Base-by-base conservation (phyloP, 169 alveolate species). In the Babesia bigemina region DNA sequence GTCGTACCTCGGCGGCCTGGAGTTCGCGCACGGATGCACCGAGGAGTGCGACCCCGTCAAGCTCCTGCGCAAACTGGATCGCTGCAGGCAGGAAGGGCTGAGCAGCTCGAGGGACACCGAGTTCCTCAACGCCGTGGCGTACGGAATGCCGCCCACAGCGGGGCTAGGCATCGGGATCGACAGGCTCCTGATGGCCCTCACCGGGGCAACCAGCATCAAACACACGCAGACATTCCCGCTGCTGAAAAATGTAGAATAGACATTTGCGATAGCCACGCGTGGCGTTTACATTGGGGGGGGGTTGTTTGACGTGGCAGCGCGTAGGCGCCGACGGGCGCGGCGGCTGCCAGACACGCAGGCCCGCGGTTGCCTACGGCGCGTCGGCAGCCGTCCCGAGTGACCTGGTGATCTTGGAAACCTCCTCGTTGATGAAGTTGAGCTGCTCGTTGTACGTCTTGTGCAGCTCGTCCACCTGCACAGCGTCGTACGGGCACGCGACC, bases 11-110 rank as follows among this genome's bases (percentile, higher is more conserved):
- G 93, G 95, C 84, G 98, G 97, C 33, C 96, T 96, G 86, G 99
- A 98, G 84, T 84, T 98, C 17, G 93, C 97, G 86, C 97, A 98
- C 84, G 99, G 99, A 22, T 98, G 97, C 91, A 98, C 99, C 19
- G 99, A 98, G 91, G 93, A 97, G 83, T 97, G 98, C 82, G 98
- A 98, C 84, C 99, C 99, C n/a, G 84, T 94, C 79, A 92, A 87
- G 58, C 99, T 97, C 89, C 90, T 96, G 69, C 96, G 92, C 71
- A 92, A 96, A 74, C 97, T 97, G 81, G 88, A 67, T 36, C 28
- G 42, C 26, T 67, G 76, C 33, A 12, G 65, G 0, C 66, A 74
- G 47, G 69, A 75, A 58, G 90, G 70, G 47, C 81, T 67, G 28
- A 96, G 96, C 10, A 95, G 93, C 79, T 83, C 86, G 36, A 97